Base-by-base conservation (phyloP, 2,329 filamentous ascomycete genomes). In the Raffaelea arxii region DNA sequence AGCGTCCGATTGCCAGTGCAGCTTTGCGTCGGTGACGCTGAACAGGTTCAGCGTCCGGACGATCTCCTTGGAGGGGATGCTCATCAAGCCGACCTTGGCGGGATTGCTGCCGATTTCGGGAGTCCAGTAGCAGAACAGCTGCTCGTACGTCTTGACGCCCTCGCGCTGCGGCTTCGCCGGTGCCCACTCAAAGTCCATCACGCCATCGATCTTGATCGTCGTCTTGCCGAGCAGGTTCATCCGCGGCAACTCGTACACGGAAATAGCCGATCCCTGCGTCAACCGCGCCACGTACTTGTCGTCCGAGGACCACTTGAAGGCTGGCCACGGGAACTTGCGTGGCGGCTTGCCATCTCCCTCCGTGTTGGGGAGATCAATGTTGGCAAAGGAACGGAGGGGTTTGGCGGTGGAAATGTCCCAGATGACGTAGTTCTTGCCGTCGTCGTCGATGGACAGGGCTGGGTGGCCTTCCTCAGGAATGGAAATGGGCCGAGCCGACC, bases 351-450 rank as follows among this genome's bases (percentile, higher is more conserved):
- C 45, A 25, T 78, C 77, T 50, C 79, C 72, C 32, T 82, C 78
- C 32, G 72, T 73, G 43, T 65, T 67, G 25, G 86, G 80, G 14
- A 86, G 69, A 55, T 98, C 92, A 53, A 95, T 77, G 56, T 91
- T 94, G 53, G 87, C 82, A 62, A 98, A 98, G 0, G 92, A 97
- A 53, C 92, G 86, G 43, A 98, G 76, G 47, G 91, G 88, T 64
- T 91, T 86, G 58, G 80, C 82, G 10, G 91, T 92, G 44, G 86
- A 85, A 52, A 97, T 83, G 60, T 97, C 91, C 92, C 92, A 98
- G 60, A 98, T 90, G 60, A 98, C 85, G 66, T 97, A 97, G 76
- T 97, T 96, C 76, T 97, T 97, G 66, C 92, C 92, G 58, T 98
- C 91, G 60, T 98, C 92, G 59, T 97, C 92, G 50, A 89, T 73